phyloP scores from a whole-genome alignment of 176 grass and related monocot species.

The Carex scoparia region DNA sequence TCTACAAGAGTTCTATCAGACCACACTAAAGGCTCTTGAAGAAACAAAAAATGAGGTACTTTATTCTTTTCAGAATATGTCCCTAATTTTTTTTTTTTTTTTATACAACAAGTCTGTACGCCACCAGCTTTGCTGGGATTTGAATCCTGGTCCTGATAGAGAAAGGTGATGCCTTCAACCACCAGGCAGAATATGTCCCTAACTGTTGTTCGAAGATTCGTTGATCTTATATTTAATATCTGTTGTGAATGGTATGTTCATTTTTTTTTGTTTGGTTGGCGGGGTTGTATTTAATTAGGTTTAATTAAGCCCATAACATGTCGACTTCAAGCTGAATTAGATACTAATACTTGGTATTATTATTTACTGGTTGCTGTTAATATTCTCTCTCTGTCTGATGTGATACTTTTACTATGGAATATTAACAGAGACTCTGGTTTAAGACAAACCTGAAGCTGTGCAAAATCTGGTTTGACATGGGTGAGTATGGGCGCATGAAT shows the following conservation, averaged over 20 bases:
- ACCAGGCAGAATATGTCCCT: no score
- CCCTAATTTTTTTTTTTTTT: neutral
- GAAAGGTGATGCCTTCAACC: no score
- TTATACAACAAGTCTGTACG: neutral
- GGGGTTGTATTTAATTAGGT: neutral
- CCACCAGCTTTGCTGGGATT: neutral
- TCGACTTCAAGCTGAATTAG: neutral
- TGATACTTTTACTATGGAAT: conserved; percentile 3
- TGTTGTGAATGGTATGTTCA: no score
- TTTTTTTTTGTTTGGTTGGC: no score
- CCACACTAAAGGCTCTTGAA: conserved; percentile 90
- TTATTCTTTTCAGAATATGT: neutral
- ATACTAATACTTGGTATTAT: neutral
- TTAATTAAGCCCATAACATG: neutral
- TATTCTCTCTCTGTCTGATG: neutral
- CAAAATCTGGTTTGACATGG: conserved; percentile 99
- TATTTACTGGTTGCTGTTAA: neutral
- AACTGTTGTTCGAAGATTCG: no score
- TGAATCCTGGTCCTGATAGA: neutral
- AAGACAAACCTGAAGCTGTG: conserved; percentile 98
- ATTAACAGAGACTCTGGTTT: conserved; percentile 90
- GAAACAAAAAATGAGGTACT: conserved; percentile 96
- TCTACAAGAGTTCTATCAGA: conserved; percentile 96
- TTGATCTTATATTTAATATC: no score
- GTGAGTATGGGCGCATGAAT: conserved; percentile 93